phyloP scores from a whole-genome alignment of 208 protist species.

The Trypanosoma boissoni region DNA sequence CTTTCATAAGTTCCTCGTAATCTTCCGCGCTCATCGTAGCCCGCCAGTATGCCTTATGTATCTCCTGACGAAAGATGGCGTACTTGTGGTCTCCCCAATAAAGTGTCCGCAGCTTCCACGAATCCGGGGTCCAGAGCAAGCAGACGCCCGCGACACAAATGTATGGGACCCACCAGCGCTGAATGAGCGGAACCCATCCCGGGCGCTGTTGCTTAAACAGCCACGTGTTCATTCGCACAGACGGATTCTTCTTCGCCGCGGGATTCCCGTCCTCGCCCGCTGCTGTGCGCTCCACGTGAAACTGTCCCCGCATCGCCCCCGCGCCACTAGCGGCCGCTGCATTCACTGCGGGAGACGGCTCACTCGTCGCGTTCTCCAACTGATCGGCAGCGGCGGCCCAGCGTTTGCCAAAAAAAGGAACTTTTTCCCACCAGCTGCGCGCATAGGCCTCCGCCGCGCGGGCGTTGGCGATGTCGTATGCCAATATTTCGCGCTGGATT shows the following conservation, averaged over 20 bases:
- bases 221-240: conserved; percentile 47
- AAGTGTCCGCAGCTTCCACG: conserved; percentile 80
- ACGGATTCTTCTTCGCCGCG: neutral
- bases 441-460: conserved; percentile 72
- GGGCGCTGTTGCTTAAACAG: conserved; percentile 72
- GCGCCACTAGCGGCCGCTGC: conserved; percentile 15
- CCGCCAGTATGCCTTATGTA: conserved; percentile 80
- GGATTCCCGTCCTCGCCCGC: conserved; percentile 12
- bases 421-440: conserved; percentile 43
- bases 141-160: conserved; percentile 35
- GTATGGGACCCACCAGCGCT: conserved; percentile 83
- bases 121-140: conserved; percentile 76
- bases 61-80: conserved; percentile 43
- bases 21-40: conserved; percentile 68
- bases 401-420: conserved; percentile 58
- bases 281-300: conserved; percentile 58
- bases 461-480: conserved; percentile 83
- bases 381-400: conserved; percentile 11
- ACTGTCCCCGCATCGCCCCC: conserved; percentile 24
- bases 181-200: conserved; percentile 76
- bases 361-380: conserved; percentile 6
- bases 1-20: conserved; percentile 48
- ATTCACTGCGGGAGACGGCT: conserved; percentile 24
- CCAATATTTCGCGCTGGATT: conserved; percentile 74
- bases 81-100: conserved; percentile 75